phyloP scores from a whole-genome alignment of 371 early-diverging fungal species.

The Mortierella sp. region DNA sequence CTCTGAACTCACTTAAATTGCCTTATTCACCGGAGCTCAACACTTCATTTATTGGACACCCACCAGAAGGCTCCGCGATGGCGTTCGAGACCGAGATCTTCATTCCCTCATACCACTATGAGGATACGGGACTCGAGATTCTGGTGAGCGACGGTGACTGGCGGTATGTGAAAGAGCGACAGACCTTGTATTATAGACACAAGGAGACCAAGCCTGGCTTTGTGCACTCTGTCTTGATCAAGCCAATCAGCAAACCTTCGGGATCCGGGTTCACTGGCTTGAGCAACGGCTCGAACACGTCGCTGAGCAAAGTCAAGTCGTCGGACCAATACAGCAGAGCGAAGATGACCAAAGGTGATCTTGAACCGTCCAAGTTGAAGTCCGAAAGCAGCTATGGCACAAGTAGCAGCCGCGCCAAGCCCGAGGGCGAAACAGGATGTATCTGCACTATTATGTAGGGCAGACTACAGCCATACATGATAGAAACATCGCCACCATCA shows the following conservation, averaged over 20 bases:
- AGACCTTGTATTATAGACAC: slow-evolving; percentile 69
- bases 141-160: slow-evolving; percentile 73
- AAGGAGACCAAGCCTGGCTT: slow-evolving; percentile 31
- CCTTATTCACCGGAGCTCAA: slow-evolving; percentile 4
- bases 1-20: neutral
- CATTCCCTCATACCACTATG: slow-evolving; percentile 79
- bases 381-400: slow-evolving; percentile 20
- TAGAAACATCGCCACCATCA: no score
- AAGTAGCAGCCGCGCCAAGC: slow-evolving; percentile 2
- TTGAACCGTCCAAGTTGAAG: slow-evolving; percentile 25
- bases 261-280: neutral
- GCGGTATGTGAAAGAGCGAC: slow-evolving; percentile 68
- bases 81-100: slow-evolving; percentile 72
- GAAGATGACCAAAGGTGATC: slow-evolving; percentile 4
- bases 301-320: slow-evolving; percentile 12
- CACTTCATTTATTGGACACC: slow-evolving; percentile 32
- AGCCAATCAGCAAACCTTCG: slow-evolving; percentile 6
- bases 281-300: slow-evolving; percentile 6
- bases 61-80: slow-evolving; percentile 17
- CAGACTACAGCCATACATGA: no score
- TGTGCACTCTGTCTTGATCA: slow-evolving; percentile 37
- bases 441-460: slow-evolving; percentile 37
- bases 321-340: slow-evolving; percentile 5
- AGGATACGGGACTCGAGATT: slow-evolving; percentile 58
- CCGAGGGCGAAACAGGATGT: slow-evolving; percentile 38